Percentiles rank a stretch among this genome's conserved stretches.
These are phyloP conservation scores for Paradendryphiella salina DNA, from an alignment of 2,329 filamentous ascomycete species.

Conservation along the genomic window DNA sequence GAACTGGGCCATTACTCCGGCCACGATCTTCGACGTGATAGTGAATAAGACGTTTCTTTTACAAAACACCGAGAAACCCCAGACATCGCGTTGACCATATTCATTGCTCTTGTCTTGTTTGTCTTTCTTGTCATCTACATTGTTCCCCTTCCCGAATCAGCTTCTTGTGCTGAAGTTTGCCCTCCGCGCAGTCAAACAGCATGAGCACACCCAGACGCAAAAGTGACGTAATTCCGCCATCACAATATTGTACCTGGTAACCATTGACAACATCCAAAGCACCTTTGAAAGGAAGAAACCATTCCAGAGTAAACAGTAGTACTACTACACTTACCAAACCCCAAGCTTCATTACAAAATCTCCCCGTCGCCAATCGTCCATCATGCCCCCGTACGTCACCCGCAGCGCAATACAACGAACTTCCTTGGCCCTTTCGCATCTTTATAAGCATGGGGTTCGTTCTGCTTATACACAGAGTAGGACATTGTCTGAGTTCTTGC, in stretches of 20 bases:
- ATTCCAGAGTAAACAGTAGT: not conserved
- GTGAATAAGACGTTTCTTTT: not conserved
- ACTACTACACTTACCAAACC: no score
- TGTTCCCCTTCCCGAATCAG: not conserved
- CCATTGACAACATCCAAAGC: not conserved
- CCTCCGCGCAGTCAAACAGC: not conserved
- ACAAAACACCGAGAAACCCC: not conserved
- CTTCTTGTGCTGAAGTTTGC: not conserved
- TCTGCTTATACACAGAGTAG: constrained; percentile 17
- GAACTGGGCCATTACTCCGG: not conserved
- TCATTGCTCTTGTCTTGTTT: not conserved
- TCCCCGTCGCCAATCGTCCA: no score
- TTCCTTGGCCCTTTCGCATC: constrained; percentile 3
- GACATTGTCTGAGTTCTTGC: constrained; percentile 19
- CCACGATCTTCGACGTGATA: not conserved
- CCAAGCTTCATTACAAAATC: no score
- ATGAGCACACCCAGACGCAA: constrained; percentile 9
- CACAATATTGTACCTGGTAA: constrained; percentile 3
- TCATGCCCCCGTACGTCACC: constrained; percentile 20
- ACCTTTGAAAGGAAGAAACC: not conserved
- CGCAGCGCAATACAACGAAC: constrained; percentile 6
- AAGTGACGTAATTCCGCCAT: constrained; percentile 15
- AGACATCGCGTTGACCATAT: not conserved
- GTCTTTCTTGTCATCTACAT: not conserved
- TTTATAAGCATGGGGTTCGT: constrained; percentile 3